These are phyloP conservation scores for Aspergillus sclerotiicarbonarius DNA, from an alignment of 495 filamentous ascomycete genomes.

Conservation along the genomic window DNA sequence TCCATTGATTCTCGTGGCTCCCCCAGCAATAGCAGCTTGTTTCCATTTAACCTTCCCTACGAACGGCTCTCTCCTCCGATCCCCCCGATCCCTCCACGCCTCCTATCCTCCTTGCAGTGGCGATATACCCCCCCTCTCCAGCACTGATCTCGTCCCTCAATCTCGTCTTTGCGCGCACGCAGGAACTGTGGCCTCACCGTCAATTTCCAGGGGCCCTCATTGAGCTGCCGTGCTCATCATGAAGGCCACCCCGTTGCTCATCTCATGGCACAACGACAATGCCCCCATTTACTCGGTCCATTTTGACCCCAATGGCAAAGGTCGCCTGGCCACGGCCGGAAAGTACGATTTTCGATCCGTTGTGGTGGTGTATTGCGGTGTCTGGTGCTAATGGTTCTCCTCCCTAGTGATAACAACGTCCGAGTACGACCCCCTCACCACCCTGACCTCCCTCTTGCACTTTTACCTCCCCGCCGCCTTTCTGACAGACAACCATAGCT, in stretches of 20 bases:
- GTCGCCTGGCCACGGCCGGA: constrained; percentile 87
- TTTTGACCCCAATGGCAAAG: constrained; percentile 92
- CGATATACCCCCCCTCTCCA: neutral
- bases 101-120: neutral
- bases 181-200: neutral
- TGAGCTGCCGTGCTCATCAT: constrained; percentile 53
- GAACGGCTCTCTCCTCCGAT: neutral
- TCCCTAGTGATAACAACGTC: constrained; percentile 83
- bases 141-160: neutral
- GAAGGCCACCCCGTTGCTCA: constrained; percentile 87
- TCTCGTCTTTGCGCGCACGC: neutral
- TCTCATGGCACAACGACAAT: constrained; percentile 96
- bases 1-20: neutral
- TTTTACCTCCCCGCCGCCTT: constrained; percentile 8
- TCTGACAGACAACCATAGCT: constrained; percentile 56
- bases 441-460: constrained; percentile 13
- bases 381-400: constrained; percentile 11
- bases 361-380: neutral
- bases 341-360: constrained; percentile 40
- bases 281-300: constrained; percentile 92
- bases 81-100: neutral
- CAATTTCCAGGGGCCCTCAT: constrained; percentile 1
- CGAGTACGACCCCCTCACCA: constrained; percentile 58
- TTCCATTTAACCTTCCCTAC: constrained; percentile 2
- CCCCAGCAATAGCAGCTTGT: neutral